Percentiles rank a stretch among this genome's conserved stretches.
Evolutionary conservation across 2,329 filamentous ascomycete species (phyloP).

Genomic region (Diaporthe sp.): DNA sequence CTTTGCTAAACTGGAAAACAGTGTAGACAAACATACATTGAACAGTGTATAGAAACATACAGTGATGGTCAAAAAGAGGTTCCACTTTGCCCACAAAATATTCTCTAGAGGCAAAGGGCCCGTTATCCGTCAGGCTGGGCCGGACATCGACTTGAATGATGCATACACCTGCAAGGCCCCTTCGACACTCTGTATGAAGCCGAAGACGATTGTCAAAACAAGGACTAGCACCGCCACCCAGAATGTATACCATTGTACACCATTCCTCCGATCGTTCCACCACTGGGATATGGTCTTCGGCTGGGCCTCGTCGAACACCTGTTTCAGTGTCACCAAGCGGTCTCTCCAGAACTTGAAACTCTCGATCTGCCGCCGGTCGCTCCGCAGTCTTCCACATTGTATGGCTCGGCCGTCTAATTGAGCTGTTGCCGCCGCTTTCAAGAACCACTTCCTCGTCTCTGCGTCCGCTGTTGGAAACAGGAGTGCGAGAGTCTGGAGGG

Average conservation of each 20-base stretch:
- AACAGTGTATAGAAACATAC: no score
- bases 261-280: conserved; percentile 59
- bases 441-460: conserved; percentile 26
- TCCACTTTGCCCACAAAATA: no score
- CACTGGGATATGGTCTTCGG: conserved; percentile 54
- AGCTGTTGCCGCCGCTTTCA: conserved; percentile 42
- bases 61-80: no score
- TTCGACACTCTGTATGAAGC: conserved; percentile 57
- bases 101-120: fast-evolving
- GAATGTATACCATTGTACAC: conserved; percentile 61
- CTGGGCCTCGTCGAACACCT: conserved; percentile 56
- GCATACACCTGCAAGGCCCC: conserved; percentile 57
- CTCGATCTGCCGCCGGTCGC: conserved; percentile 52
- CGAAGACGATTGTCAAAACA: conserved; percentile 55
- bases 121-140: background rate
- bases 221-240: conserved; percentile 60
- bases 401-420: conserved; percentile 49
- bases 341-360: conserved; percentile 58
- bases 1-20: no score
- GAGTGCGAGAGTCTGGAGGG: conserved; percentile 53
- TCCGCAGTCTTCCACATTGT: conserved; percentile 49
- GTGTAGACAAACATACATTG: no score
- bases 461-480: conserved; percentile 52
- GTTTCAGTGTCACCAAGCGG: conserved; percentile 57
- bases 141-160: conserved; percentile 3